phyloP scores from a whole-genome alignment of 2,329 filamentous ascomycete species.

The Tolypocladium cylindrosporum region DNA sequence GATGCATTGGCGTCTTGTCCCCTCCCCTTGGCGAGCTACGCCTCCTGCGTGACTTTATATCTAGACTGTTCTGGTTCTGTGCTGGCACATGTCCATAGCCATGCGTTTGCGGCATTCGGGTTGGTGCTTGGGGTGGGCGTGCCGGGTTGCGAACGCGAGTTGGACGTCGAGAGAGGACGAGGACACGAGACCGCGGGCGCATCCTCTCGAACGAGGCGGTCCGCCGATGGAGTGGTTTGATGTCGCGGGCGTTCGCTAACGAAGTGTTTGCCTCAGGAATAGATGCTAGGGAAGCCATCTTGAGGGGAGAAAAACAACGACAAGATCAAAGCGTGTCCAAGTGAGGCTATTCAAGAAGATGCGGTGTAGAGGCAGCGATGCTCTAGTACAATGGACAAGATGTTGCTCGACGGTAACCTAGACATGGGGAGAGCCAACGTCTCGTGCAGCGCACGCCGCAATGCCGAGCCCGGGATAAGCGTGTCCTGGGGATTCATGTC shows the following conservation, averaged over 20 bases:
- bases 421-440: not conserved
- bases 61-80: not conserved
- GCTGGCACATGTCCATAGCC: not conserved
- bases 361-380: constrained; percentile 5
- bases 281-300: constrained; percentile 19
- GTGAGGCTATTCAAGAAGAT: constrained; percentile 14
- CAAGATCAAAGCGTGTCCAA: constrained; percentile 7
- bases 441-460: constrained; percentile 2
- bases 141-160: constrained; percentile 11
- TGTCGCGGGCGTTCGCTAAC: constrained; percentile 8
- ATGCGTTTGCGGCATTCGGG: not conserved
- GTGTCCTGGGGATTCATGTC: not conserved
- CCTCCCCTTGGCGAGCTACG: not conserved
- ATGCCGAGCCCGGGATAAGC: not conserved
- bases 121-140: constrained; percentile 2
- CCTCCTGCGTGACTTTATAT: not conserved
- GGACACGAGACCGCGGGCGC: constrained; percentile 15
- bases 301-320: constrained; percentile 3
- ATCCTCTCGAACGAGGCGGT: constrained; percentile 9
- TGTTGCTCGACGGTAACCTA: not conserved
- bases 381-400: constrained; percentile 6
- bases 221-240: constrained; percentile 4
- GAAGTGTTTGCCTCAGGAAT: constrained; percentile 13
- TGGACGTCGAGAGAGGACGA: constrained; percentile 15
- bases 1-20: not conserved